phyloP scores from a whole-genome alignment of 345 rosid genomes.

The Linum usitatissimum region DNA sequence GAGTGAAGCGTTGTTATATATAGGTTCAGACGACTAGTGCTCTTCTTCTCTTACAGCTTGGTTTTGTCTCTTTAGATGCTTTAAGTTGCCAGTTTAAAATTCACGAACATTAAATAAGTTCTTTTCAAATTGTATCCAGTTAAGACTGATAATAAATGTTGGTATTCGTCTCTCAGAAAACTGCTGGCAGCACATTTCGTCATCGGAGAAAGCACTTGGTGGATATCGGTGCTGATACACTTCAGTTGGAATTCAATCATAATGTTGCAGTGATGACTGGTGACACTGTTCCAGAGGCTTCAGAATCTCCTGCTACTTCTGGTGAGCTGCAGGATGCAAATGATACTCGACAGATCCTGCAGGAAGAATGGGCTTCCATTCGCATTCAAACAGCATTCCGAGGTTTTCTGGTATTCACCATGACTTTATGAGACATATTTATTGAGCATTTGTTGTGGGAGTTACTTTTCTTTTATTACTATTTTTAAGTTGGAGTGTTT shows the following conservation, averaged over 20 bases:
- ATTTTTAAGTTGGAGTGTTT: background rate
- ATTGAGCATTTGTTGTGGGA: background rate
- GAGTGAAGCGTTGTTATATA: too few species aligned
- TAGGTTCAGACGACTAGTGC: background rate
- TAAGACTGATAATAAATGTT: background rate
- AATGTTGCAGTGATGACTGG: slow-evolving; percentile 15
- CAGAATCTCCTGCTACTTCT: slow-evolving; percentile 45
- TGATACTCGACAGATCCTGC: slow-evolving; percentile 28
- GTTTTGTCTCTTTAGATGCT: background rate
- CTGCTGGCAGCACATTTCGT: slow-evolving; percentile 38
- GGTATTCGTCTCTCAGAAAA: slow-evolving; percentile 29
- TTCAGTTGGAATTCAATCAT: slow-evolving; percentile 42
- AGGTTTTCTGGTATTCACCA: slow-evolving; percentile 67
- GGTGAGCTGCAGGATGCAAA: slow-evolving; percentile 34
- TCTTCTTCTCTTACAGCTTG: background rate
- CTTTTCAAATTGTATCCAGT: background rate
- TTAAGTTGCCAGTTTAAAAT: background rate
- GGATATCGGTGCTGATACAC: slow-evolving; percentile 43
- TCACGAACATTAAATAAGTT: background rate
- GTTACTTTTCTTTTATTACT: background rate
- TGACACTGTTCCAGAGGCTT: slow-evolving; percentile 33
- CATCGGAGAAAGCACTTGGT: slow-evolving; percentile 52
- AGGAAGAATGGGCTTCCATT: slow-evolving; percentile 67
- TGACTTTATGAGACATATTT: slow-evolving; percentile 1
- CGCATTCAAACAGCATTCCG: slow-evolving; percentile 90